A percentile compares a stretch with the other conserved stretches of the same genome.
These are phyloP conservation scores for Elsinoe necatrix DNA, from an alignment of 2,329 filamentous ascomycete genomes.

Conservation along the genomic window DNA sequence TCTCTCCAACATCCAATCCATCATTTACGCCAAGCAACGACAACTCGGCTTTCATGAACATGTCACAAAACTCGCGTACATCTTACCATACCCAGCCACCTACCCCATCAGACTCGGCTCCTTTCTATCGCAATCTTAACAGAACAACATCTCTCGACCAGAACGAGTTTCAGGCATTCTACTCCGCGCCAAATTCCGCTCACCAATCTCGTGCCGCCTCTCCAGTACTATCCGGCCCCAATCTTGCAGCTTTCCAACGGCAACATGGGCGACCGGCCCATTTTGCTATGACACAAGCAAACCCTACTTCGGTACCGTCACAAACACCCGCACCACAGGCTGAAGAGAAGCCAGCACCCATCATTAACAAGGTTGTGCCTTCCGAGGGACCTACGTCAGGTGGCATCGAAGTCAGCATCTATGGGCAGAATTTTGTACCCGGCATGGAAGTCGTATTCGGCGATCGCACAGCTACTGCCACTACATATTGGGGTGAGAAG, in stretches of 20 bases:
- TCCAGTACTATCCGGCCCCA: conserved; percentile 43
- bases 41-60: conserved; percentile 17
- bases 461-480: conserved; percentile 57
- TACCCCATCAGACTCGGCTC: conserved; percentile 57
- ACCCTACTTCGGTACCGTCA: conserved; percentile 5
- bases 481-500: conserved; percentile 71
- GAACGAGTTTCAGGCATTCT: conserved; percentile 51
- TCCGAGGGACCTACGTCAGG: conserved; percentile 72
- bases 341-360: conserved; percentile 38
- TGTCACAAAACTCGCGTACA: conserved; percentile 17
- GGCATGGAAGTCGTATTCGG: conserved; percentile 82
- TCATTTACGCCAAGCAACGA: conserved; percentile 21
- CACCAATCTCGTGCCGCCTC: conserved; percentile 72
- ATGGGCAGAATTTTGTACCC: conserved; percentile 73
- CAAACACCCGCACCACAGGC: conserved; percentile 11
- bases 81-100: conserved; percentile 54
- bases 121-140: conserved; percentile 36
- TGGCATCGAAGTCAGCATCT: conserved; percentile 77
- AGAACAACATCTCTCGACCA: conserved; percentile 46
- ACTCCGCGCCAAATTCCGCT: conserved; percentile 62
- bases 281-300: conserved; percentile 14
- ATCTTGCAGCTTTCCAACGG: conserved; percentile 29
- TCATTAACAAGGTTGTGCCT: conserved; percentile 76
- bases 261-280: conserved; percentile 20
- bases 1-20: conserved; percentile 34